A percentile compares a stretch with the other conserved stretches of the same genome.
These are phyloP conservation scores for Perkinsus chesapeaki DNA, from an alignment of 169 alveolate species.

Conservation along the genomic window DNA sequence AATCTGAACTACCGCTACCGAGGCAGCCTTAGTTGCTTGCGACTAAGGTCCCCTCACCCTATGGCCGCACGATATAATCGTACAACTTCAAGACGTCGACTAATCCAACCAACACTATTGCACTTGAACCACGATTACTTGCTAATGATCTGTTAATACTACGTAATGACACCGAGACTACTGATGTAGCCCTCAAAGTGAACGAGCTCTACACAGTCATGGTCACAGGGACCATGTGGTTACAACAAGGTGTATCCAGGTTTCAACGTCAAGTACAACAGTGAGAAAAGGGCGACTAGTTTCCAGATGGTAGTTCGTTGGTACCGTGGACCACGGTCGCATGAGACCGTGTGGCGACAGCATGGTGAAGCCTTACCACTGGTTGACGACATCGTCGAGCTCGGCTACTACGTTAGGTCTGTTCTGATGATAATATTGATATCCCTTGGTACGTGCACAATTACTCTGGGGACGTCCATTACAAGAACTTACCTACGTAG, in stretches of 20 bases:
- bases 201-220: neutral
- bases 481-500: neutral
- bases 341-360: neutral
- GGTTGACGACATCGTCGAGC: neutral
- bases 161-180: neutral
- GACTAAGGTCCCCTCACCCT: neutral
- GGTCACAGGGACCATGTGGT: neutral
- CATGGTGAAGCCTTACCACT: neutral
- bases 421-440: neutral
- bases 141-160: neutral
- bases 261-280: neutral
- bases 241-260: neutral
- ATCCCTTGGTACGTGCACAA: neutral
- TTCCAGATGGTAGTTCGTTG: neutral
- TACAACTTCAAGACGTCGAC: neutral
- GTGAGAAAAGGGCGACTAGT: neutral
- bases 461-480: neutral
- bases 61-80: neutral
- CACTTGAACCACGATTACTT: neutral
- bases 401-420: neutral
- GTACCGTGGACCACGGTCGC: neutral
- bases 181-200: neutral
- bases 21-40: neutral
- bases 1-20: neutral
- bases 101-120: neutral